Percentiles rank a stretch among this genome's conserved stretches.
Conservation (phyloP, 352 stramenopile species). For the Plasmopara halstedii region DNA sequence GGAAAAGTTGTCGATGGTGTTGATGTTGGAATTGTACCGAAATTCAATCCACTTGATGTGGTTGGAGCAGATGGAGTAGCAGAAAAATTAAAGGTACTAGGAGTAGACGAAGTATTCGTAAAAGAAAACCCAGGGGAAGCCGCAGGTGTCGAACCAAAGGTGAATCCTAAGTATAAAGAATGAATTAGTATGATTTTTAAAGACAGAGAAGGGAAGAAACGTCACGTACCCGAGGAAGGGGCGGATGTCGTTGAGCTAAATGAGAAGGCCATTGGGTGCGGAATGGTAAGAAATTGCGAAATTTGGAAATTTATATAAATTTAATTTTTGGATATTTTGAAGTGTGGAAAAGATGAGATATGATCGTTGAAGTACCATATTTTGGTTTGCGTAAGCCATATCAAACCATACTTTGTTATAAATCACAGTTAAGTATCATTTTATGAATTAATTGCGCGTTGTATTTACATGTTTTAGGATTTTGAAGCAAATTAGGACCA, state of each 20-base stretch:
- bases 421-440: too few relatives aligned
- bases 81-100: conserved; percentile 15
- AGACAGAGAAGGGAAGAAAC: not conserved
- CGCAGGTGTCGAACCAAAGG: conserved; percentile 4
- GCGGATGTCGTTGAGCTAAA: conserved; percentile 25
- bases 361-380: too few relatives aligned
- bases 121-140: conserved; percentile 19
- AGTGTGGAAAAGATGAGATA: not conserved
- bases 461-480: too few relatives aligned
- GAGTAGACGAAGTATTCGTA: not conserved
- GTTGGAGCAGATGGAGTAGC: conserved; percentile 1
- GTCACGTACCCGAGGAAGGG: conserved; percentile 12
- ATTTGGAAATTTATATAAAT: not conserved
- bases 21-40: conserved; percentile 10
- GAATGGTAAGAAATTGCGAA: not conserved
- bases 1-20: conserved; percentile 18
- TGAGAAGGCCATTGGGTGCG: conserved; percentile 25
- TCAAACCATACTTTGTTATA: too few relatives aligned
- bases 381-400: too few relatives aligned
- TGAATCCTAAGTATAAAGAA: not conserved
- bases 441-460: too few relatives aligned
- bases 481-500: not conserved
- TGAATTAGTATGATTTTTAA: not conserved
- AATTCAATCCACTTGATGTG: conserved; percentile 16
- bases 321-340: not conserved